Evolutionary conservation across 805 yeast species (phyloP).

Genomic region (Candida broadrunensis): DNA sequence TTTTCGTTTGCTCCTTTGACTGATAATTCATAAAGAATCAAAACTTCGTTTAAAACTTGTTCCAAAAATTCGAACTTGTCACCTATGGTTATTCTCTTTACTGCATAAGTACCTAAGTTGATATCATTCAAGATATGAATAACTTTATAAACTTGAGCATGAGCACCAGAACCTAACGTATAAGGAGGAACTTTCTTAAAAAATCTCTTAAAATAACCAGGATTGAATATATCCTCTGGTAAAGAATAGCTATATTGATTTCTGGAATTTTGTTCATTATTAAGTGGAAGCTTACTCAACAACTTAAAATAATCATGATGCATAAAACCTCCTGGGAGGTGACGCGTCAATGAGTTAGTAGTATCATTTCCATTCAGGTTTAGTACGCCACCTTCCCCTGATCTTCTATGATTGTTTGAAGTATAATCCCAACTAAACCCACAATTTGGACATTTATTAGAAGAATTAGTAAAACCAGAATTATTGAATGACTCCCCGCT

Average conservation of each 20-base stretch:
- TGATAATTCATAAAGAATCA: slow-evolving; percentile 57
- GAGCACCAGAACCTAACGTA: slow-evolving; percentile 75
- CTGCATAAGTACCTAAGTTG: slow-evolving; percentile 75
- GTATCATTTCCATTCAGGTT: neutral
- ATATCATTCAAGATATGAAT: slow-evolving; percentile 74
- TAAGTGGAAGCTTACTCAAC: slow-evolving; percentile 23
- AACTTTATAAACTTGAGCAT: slow-evolving; percentile 82
- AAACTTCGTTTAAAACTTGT: slow-evolving; percentile 74
- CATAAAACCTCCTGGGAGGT: slow-evolving; percentile 20
- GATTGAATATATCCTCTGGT: slow-evolving; percentile 64
- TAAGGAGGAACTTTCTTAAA: slow-evolving; percentile 54
- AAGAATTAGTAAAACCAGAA: neutral
- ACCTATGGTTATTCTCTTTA: slow-evolving; percentile 83
- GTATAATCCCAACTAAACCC: slow-evolving; percentile 24
- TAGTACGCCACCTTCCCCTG: neutral
- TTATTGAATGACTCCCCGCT: neutral
- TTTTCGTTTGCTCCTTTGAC: slow-evolving; percentile 40
- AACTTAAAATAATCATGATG: slow-evolving; percentile 36
- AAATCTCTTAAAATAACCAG: slow-evolving; percentile 76
- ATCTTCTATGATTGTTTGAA: neutral
- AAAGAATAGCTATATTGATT: slow-evolving; percentile 17
- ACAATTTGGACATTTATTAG: slow-evolving; percentile 26
- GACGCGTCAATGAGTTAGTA: neutral
- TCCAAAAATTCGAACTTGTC: slow-evolving; percentile 66
- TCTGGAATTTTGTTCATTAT: neutral